Conservation (phyloP, 176 grass and related monocot genomes). For the Oryza coarctata region DNA sequence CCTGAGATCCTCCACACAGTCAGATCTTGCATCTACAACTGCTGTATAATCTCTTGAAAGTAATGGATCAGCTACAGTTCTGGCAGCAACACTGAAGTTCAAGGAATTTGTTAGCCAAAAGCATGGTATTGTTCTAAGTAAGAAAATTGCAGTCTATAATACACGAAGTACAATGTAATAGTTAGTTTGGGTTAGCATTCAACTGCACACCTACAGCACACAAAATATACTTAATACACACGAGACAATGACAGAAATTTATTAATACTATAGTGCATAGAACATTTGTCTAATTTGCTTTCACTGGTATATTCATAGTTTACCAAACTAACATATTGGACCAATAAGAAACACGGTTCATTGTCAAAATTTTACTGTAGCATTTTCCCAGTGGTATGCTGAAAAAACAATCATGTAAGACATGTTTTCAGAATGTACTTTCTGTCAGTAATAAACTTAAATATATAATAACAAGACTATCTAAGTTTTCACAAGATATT, state of each 20-base stretch:
- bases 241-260: neutral
- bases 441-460: neutral
- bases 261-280: neutral
- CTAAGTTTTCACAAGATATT: neutral
- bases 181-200: conserved; percentile 16
- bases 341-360: neutral
- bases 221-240: neutral
- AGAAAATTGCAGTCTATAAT: neutral
- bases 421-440: conserved; percentile 1
- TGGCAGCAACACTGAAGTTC: conserved; percentile 46
- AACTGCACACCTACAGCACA: neutral
- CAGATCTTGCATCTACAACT: conserved; percentile 33
- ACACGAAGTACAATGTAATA: conserved; percentile 14
- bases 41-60: conserved; percentile 40
- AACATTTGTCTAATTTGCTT: neutral
- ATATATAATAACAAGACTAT: neutral
- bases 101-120: conserved; percentile 24
- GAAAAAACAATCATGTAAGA: neutral
- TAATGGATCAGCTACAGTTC: conserved; percentile 28
- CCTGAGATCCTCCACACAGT: conserved; percentile 32
- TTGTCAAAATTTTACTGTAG: neutral
- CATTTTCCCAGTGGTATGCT: neutral
- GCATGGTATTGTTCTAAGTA: neutral
- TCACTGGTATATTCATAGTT: neutral
- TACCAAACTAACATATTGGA: neutral